Evolutionary conservation across 306 rosid species (phyloP).

Genomic region (Quercus berberidifolia): DNA sequence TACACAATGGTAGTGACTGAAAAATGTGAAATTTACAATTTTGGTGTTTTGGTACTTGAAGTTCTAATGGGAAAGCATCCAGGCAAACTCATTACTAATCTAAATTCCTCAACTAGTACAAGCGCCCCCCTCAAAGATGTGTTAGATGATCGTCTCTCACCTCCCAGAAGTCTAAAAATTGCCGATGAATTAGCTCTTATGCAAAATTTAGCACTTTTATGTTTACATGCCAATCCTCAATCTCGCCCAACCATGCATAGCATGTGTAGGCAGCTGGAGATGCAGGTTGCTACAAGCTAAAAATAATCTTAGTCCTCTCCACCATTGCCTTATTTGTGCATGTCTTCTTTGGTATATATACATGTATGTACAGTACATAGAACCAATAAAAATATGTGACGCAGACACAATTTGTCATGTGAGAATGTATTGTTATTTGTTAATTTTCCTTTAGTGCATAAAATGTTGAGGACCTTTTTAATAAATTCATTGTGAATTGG

Average conservation of each 20-base stretch:
- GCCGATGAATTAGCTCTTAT: slow-evolving; percentile 19
- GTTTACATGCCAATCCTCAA: slow-evolving; percentile 19
- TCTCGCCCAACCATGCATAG: slow-evolving; percentile 32
- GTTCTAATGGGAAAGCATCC: not conserved
- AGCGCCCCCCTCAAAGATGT: slow-evolving; percentile 14
- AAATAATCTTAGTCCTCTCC: not conserved
- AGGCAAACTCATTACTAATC: not conserved
- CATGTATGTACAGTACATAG: too few species aligned
- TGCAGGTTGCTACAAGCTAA: too few species aligned
- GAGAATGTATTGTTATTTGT: too few species aligned
- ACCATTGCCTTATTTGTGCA: too few species aligned
- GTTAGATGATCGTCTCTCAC: slow-evolving; percentile 21
- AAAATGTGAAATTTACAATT: not conserved
- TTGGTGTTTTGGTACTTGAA: not conserved
- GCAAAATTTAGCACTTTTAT: slow-evolving; percentile 17
- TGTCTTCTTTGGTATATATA: too few species aligned
- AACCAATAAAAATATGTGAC: too few species aligned
- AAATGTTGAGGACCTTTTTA: too few species aligned
- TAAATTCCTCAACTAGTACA: not conserved
- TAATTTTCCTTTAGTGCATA: too few species aligned
- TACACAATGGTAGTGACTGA: not conserved
- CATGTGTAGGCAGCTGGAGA: slow-evolving; percentile 17
- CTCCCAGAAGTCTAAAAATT: not conserved
- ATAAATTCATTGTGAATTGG: too few species aligned
- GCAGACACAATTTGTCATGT: too few species aligned